Conservation (phyloP, 2,329 filamentous ascomycete species). For the Podosphaera aphanis region DNA sequence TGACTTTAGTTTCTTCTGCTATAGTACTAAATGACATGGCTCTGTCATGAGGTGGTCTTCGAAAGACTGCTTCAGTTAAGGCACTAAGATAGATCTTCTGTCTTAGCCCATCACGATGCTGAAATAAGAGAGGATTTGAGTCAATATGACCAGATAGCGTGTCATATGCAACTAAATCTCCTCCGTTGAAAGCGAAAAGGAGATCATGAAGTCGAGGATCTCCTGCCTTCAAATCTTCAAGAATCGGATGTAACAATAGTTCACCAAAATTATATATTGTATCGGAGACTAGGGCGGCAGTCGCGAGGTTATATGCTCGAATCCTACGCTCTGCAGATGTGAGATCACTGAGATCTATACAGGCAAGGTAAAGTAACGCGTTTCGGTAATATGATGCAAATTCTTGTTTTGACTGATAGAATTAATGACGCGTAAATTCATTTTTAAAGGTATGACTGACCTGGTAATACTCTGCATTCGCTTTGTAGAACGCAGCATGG, state of each 20-base stretch:
- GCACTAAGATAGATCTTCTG: constrained; percentile 97
- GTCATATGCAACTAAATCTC: constrained; percentile 74
- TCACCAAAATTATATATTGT: constrained; percentile 99
- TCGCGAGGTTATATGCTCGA: constrained; percentile 76
- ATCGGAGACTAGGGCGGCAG: constrained; percentile 79
- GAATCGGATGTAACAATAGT: constrained; percentile 87
- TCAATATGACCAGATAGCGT: constrained; percentile 58
- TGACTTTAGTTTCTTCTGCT: constrained; percentile 75
- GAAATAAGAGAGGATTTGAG: constrained; percentile 54
- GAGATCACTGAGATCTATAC: constrained; percentile 62
- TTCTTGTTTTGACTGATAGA: constrained; percentile 48
- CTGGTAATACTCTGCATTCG: constrained; percentile 88
- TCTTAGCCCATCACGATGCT: constrained; percentile 65
- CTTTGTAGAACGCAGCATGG: constrained; percentile 87
- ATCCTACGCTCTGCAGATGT: constrained; percentile 50
- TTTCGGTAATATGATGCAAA: constrained; percentile 96
- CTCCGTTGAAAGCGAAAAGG: constrained; percentile 94
- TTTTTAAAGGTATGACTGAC: constrained; percentile 20
- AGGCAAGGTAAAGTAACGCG: constrained; percentile 89
- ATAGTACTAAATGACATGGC: constrained; percentile 84
- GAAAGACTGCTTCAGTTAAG: constrained; percentile 88
- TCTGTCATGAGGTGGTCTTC: constrained; percentile 80
- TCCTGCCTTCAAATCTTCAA: constrained; percentile 58
- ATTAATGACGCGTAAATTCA: background rate
- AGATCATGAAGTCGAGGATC: constrained; percentile 81